Conservation (phyloP, 345 rosid species). For the Syzygium aqueum region DNA sequence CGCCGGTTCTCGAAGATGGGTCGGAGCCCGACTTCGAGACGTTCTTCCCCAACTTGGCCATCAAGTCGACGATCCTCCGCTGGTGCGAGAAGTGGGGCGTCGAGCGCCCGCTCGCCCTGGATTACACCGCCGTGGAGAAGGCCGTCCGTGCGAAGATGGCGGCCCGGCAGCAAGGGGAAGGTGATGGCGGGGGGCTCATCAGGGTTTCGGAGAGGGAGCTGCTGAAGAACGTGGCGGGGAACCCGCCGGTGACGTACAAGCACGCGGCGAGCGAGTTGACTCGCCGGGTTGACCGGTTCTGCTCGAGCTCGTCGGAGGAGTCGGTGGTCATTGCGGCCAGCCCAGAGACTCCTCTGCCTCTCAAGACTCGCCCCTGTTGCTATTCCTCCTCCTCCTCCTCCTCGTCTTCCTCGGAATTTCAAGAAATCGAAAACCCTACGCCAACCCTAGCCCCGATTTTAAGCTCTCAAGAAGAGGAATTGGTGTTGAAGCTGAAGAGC, state of each 20-base stretch:
- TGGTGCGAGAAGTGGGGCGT: constrained; percentile 47
- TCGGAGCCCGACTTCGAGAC: constrained; percentile 48
- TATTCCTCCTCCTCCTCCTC: constrained; percentile 53
- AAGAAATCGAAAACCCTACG: constrained; percentile 14
- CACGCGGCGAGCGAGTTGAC: constrained; percentile 54
- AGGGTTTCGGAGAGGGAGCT: constrained; percentile 67
- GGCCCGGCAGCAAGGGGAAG: not conserved
- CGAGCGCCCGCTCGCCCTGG: constrained; percentile 30
- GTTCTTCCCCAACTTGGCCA: constrained; percentile 56
- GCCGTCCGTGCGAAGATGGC: constrained; percentile 30
- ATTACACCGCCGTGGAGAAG: constrained; percentile 41
- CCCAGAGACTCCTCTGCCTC: constrained; percentile 62
- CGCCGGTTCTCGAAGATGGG: constrained; percentile 42
- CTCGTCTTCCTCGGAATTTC: constrained; percentile 26
- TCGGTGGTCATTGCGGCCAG: constrained; percentile 37
- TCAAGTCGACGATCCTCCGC: constrained; percentile 45
- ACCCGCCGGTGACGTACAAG: constrained; percentile 16
- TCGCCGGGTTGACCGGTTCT: constrained; percentile 22
- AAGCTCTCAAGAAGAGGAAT: constrained; percentile 46
- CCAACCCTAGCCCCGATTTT: constrained; percentile 6
- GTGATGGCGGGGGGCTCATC: constrained; percentile 12
- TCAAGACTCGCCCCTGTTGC: constrained; percentile 65
- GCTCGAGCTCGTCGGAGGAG: constrained; percentile 50
- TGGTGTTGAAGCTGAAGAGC: constrained; percentile 36
- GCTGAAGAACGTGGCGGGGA: constrained; percentile 43